phyloP scores from a whole-genome alignment of 2,329 filamentous ascomycete species.

The Cercospora zeae-maydis region DNA sequence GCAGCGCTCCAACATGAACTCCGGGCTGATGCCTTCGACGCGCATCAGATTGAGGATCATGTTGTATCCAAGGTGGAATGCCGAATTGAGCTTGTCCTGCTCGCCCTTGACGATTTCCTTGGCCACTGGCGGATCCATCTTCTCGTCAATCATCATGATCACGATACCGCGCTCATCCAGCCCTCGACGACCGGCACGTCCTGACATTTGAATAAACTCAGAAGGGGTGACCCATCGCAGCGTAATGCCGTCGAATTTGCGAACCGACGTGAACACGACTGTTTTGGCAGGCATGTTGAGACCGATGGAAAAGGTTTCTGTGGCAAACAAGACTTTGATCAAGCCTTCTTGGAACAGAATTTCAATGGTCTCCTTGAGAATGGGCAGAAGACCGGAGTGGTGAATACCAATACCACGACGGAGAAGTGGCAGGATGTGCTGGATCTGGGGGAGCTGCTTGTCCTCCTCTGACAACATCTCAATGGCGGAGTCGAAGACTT shows the following conservation, averaged over 20 bases:
- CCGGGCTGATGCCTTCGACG: conserved; percentile 98
- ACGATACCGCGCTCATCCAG: conserved; percentile 97
- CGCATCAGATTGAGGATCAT: conserved; percentile 96
- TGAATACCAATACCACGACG: conserved; percentile 94
- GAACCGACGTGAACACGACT: conserved; percentile 95
- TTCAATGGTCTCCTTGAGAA: conserved; percentile 97
- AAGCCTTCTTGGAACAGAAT: conserved; percentile 97
- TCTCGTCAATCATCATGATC: conserved; percentile 98
- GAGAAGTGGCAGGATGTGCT: conserved; percentile 81
- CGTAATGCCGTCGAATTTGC: conserved; percentile 84
- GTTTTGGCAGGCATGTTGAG: conserved; percentile 99
- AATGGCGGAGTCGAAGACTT: conserved; percentile 91
- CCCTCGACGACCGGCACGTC: conserved; percentile 91
- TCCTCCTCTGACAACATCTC: conserved; percentile 91
- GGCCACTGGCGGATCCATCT: conserved; percentile 90
- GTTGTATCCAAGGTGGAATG: conserved; percentile 97
- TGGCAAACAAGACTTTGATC: conserved; percentile 96
- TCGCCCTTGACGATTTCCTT: conserved; percentile 94
- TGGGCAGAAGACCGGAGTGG: conserved; percentile 90
- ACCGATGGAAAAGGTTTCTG: conserved; percentile 97
- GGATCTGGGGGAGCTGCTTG: conserved; percentile 81
- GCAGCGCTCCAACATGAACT: conserved; percentile 97
- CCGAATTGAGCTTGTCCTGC: conserved; percentile 95
- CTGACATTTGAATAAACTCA: conserved; percentile 98
- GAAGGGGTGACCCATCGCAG: conserved; percentile 84